Base-by-base conservation (phyloP, 352 stramenopile species). In the Blastocystis sp. region DNA sequence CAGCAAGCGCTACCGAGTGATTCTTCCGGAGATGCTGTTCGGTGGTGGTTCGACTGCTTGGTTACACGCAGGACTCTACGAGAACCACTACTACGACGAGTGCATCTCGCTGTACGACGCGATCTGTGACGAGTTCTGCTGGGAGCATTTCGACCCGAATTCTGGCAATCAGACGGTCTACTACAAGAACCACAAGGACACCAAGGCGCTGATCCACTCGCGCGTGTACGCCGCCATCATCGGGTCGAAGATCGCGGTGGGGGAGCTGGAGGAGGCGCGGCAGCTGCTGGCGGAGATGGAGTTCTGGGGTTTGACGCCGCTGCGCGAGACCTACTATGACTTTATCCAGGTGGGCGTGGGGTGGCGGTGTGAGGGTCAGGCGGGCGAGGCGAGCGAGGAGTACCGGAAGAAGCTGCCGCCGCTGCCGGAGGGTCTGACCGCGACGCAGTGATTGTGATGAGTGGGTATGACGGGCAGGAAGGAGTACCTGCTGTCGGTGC, bases 251-350 rank as follows among this genome's bases (percentile, higher is more conserved):
- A 28, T 84, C 14, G 74, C 74, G 42, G 14, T 52, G 59, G 43
- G 66, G 21, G 42, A 84, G n/a, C 48, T 69, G 14, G 40, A 61
- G 38, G 34, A 57, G 24, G 74, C 74, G 3, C 11, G 34, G 10
- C 4, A 38, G 19, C 17, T 84, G 54, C 59, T 68, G 14, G 28
- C 34, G 21, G 45, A 66, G 21, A 84, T 84, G 74, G 17, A 68
- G 3, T 68, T 66, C 9, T 68, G 74, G 52, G 40, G 34, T 6
- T 6, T 84, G 0, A 14, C 52, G 21, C 74, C 74, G 28, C 57
- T 84, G 61, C 14, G 74, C 40, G 74, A 84, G 42, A 84, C 74
- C 1, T 84, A 52, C 34, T 84, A 84, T 52, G 45, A 84, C 45
- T 84, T 68, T 28, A 61, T 84, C 6, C 54, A 84, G 28, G 74